Percentiles rank a stretch among this genome's conserved stretches.
These are phyloP conservation scores for Calonectria honghensis DNA, from an alignment of 2,329 filamentous ascomycete species.

Conservation along the genomic window DNA sequence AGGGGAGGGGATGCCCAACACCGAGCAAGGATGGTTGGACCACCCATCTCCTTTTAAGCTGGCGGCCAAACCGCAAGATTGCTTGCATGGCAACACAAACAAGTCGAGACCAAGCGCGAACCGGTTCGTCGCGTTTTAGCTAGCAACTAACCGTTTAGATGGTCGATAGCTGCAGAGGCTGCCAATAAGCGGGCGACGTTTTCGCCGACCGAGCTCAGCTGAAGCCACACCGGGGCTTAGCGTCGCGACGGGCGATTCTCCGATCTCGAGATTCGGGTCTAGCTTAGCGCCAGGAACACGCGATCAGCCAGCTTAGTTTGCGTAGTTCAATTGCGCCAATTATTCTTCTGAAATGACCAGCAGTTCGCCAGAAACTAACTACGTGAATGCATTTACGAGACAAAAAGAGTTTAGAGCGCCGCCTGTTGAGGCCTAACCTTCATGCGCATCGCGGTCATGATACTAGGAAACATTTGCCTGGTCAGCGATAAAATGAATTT, in stretches of 20 bases:
- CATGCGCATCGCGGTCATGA: too few relatives aligned
- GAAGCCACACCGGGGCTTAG: conserved; percentile 6
- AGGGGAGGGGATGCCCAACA: conserved; percentile 1
- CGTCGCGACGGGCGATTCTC: background rate
- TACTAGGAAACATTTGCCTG: too few relatives aligned
- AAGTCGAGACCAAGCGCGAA: background rate
- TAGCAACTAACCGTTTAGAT: background rate
- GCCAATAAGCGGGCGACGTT: background rate
- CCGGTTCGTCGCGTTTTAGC: conserved; percentile 16
- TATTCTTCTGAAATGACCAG: background rate
- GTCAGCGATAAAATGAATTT: too few relatives aligned
- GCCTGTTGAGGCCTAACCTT: background rate
- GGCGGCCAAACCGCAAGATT: background rate
- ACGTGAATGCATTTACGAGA: background rate
- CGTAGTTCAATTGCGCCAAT: background rate
- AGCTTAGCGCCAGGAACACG: background rate
- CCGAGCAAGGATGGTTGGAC: background rate
- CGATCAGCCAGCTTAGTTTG: background rate
- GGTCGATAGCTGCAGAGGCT: background rate
- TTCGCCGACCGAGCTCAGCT: background rate
- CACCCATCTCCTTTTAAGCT: background rate
- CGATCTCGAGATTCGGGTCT: background rate
- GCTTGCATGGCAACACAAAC: background rate
- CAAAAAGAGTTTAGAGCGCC: background rate
- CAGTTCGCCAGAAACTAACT: background rate